Evolutionary conservation across 164 flowering plant genomes (phyloP), one percentile per base, ranked within the genome.

Genomic region (Hamamelis virginiana): DNA sequence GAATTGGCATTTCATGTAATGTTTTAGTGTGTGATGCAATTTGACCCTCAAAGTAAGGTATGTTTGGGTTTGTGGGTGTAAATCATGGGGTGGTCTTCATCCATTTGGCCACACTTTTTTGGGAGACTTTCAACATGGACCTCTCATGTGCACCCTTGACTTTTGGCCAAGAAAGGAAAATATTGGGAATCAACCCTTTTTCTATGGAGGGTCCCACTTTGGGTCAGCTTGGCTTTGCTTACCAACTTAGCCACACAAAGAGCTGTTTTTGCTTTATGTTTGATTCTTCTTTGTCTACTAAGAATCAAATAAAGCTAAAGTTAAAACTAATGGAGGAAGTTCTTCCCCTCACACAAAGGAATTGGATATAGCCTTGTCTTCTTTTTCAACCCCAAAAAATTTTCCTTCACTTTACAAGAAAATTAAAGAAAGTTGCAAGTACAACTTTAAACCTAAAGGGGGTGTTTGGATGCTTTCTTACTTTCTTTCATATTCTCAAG

Each of bases 81-180:
- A 58, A 60, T 22, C 60, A 66, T 43, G 45, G 63, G 22, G 26
- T 56, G 57, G 55, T 28, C 28, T 52, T 66, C 68, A 63, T 67
- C 67, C 50, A 62, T 25, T 23, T 67, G 60, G 62, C 44, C 8
- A 9, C 28, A 16, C 44, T 67, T 68, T 73, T 68, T 3, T 12
- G 22, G 63, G 65, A n/a, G 33, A 64, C 72, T 66, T 70, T 75
- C 21, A 65, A 67, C 64, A 57, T 67, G 72, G 72, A 33, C 68
- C 65, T 67, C 69, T 77, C 83, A 70, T 77, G 78, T 72, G 72
- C 69, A 55, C n/a, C 60, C 72, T 69, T 68, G 67, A 74, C 74
- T 76, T 76, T 69, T 64, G 45, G 12, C 57, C 52, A 9, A 53
- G 52, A 72, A 76, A 62, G 67, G 64, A 43, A 13, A 60, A 65